phyloP scores from a whole-genome alignment of 2,329 filamentous ascomycete genomes.

The Chaetomiaceae sp. region DNA sequence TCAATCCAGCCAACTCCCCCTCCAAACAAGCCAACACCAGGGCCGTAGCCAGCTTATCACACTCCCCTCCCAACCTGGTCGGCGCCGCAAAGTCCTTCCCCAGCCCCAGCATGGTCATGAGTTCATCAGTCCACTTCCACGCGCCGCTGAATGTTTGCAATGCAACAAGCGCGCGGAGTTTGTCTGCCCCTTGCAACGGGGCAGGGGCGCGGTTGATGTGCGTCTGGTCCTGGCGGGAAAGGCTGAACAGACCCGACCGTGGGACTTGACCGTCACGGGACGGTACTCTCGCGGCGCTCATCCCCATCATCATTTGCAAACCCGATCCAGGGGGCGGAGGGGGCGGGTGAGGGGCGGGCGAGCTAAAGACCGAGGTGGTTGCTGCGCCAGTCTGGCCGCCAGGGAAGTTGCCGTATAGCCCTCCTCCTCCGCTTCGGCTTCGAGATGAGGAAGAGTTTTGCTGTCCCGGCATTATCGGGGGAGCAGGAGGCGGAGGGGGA shows the following conservation, averaged over 20 bases:
- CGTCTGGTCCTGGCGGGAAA: neutral
- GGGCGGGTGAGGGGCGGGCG: too few species aligned
- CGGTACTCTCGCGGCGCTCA: too few species aligned
- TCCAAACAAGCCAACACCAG: conserved; percentile 49
- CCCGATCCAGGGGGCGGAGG: too few species aligned
- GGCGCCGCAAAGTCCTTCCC: conserved; percentile 16
- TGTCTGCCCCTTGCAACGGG: conserved; percentile 16
- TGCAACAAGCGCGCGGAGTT: conserved; percentile 43
- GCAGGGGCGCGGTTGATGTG: neutral
- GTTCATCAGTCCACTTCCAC: conserved; percentile 40
- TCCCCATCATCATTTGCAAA: too few species aligned
- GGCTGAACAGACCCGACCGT: neutral
- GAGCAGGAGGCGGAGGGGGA: too few species aligned
- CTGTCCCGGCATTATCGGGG: too few species aligned
- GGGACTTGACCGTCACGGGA: too few species aligned
- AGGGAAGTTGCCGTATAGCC: too few species aligned
- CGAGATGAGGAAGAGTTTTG: too few species aligned
- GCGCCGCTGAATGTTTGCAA: conserved; percentile 54
- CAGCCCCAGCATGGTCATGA: conserved; percentile 25
- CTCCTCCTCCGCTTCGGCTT: too few species aligned
- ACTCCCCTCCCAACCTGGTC: neutral
- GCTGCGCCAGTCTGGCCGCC: too few species aligned
- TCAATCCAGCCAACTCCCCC: conserved; percentile 37
- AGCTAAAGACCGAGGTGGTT: too few species aligned
- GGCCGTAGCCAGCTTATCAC: conserved; percentile 30